These are phyloP conservation scores for Monosporascus sp. DNA, from an alignment of 2,329 filamentous ascomycete species.

Conservation along the genomic window DNA sequence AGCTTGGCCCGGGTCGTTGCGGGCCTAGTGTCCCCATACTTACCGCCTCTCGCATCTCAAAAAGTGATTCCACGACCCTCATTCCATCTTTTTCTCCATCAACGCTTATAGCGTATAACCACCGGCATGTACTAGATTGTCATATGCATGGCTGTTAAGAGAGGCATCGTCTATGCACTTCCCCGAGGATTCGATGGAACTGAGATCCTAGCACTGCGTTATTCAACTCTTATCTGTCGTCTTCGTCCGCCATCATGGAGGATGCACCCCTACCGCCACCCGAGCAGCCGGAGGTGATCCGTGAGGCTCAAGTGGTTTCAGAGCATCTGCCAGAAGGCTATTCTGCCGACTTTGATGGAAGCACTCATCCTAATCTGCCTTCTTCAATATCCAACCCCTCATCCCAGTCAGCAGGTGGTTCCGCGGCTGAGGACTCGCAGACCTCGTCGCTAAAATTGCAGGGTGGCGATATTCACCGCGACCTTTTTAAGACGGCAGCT, in stretches of 20 bases:
- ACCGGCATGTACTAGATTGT: no score
- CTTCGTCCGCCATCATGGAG: slow-evolving; percentile 1
- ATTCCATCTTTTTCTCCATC: no score
- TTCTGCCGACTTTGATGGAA: slow-evolving; percentile 36
- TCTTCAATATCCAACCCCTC: slow-evolving; percentile 11
- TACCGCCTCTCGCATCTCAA: no score
- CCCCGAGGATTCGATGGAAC: no score
- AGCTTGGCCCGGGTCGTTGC: no score
- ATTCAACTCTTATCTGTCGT: background rate
- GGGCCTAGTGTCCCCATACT: no score
- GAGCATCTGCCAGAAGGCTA: slow-evolving; percentile 36
- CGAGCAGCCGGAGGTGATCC: slow-evolving; percentile 10
- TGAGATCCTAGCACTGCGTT: background rate
- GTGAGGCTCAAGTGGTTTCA: slow-evolving; percentile 31
- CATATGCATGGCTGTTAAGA: no score
- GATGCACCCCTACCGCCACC: slow-evolving; percentile 1
- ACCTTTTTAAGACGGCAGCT: slow-evolving; percentile 69
- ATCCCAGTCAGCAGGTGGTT: slow-evolving; percentile 19
- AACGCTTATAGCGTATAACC: no score
- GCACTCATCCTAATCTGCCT: slow-evolving; percentile 3
- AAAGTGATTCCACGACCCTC: no score
- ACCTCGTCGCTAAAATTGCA: slow-evolving; percentile 68
- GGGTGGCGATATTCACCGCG: slow-evolving; percentile 73
- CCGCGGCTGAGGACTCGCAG: slow-evolving; percentile 21
- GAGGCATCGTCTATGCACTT: no score